phyloP scores from a whole-genome alignment of 495 filamentous ascomycete species.

The Lasiosphaeria ovina region DNA sequence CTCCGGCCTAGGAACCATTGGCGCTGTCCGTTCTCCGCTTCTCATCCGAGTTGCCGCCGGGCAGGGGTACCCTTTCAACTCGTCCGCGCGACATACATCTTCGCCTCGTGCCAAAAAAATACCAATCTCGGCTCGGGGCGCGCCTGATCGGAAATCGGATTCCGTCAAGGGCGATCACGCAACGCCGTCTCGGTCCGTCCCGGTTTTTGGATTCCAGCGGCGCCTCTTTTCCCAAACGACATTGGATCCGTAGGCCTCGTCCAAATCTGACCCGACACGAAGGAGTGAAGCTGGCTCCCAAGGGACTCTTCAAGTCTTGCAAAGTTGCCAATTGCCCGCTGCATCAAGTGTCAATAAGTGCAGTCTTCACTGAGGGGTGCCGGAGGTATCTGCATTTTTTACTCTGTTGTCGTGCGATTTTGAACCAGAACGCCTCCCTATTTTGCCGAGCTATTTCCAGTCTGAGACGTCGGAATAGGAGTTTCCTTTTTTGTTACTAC shows the following conservation, averaged over 20 bases:
- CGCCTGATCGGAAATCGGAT: neutral
- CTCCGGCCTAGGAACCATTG: no score
- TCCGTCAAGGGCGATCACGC: neutral
- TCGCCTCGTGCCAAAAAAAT: neutral
- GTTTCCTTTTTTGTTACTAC: no score
- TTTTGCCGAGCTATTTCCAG: no score
- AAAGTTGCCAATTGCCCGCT: neutral
- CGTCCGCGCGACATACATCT: neutral
- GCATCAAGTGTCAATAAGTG: neutral
- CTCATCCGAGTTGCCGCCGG: no score
- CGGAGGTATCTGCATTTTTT: no score
- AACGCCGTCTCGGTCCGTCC: neutral
- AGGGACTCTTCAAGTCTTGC: neutral
- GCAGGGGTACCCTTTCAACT: neutral
- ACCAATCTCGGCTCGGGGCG: constrained; percentile 1
- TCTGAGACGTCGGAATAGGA: no score
- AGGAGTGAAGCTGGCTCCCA: neutral
- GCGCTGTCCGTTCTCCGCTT: no score
- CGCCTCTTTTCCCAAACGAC: no score
- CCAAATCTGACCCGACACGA: neutral
- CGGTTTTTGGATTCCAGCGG: no score
- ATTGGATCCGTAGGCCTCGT: no score
- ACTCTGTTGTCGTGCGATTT: no score
- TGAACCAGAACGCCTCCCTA: no score
- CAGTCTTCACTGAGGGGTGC: neutral